Percentiles rank a stretch among this genome's conserved stretches.
phyloP scores from a whole-genome alignment of 2,329 filamentous ascomycete genomes.

The Diaporthe velutina region DNA sequence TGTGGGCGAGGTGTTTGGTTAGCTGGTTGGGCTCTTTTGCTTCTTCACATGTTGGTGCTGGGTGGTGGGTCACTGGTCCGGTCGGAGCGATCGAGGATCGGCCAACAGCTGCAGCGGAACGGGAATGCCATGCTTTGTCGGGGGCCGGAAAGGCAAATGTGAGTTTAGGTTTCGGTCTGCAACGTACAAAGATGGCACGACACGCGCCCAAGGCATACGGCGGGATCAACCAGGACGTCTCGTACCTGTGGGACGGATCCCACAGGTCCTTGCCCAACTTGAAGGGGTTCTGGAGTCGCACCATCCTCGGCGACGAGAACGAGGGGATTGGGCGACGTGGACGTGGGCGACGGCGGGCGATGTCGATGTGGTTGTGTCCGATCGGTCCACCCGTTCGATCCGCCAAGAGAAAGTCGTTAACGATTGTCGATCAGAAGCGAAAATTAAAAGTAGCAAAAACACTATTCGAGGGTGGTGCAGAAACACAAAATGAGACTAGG shows the following conservation, averaged over 20 bases:
- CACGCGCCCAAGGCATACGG: constrained; percentile 71
- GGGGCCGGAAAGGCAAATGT: constrained; percentile 35
- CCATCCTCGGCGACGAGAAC: constrained; percentile 18
- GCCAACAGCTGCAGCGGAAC: constrained; percentile 1
- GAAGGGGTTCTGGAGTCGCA: constrained; percentile 43
- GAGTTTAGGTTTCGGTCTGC: background rate
- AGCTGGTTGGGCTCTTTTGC: constrained; percentile 11
- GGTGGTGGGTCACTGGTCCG: constrained; percentile 3
- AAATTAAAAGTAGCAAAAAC: constrained; percentile 6
- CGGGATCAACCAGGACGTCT: constrained; percentile 85
- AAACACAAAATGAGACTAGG: constrained; percentile 13
- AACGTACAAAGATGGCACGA: constrained; percentile 67
- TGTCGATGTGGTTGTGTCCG: background rate
- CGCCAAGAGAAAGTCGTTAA: constrained; percentile 14
- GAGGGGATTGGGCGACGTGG: background rate
- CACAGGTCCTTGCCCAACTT: constrained; percentile 57
- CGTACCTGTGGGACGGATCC: constrained; percentile 75
- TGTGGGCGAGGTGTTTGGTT: constrained; percentile 42
- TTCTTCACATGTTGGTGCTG: background rate
- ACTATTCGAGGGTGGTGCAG: constrained; percentile 23
- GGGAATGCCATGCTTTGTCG: too few relatives aligned
- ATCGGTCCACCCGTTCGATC: constrained; percentile 19
- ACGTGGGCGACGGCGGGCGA: background rate
- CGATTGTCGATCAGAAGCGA: background rate
- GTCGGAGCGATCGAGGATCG: background rate